Evolutionary conservation across 140 eudicot species (phyloP).

Genomic region (Stevia rebaudiana): DNA sequence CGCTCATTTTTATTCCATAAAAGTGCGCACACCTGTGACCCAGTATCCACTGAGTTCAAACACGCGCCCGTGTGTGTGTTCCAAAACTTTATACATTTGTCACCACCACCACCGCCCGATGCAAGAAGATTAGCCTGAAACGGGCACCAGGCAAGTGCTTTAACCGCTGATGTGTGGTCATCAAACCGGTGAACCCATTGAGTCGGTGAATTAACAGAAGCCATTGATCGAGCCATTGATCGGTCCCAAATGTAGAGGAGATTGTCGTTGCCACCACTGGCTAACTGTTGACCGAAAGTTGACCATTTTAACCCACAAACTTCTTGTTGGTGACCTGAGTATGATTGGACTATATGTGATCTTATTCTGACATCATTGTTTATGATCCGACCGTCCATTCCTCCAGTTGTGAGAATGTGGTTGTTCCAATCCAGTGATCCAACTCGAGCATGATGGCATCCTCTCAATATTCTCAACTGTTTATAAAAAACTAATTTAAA

Average conservation of each 20-base stretch:
- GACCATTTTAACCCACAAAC: constrained; percentile 6
- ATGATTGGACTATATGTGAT: not conserved
- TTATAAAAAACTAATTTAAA: not conserved
- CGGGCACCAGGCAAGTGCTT: not conserved
- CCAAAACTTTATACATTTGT: constrained; percentile 4
- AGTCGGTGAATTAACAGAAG: not conserved
- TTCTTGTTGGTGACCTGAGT: not conserved
- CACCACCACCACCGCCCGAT: not conserved
- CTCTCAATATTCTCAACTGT: not conserved
- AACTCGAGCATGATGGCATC: not conserved
- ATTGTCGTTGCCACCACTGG: constrained; percentile 3
- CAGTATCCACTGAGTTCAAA: not conserved
- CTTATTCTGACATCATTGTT: not conserved
- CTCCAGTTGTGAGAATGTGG: constrained; percentile 2
- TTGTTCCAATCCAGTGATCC: not conserved
- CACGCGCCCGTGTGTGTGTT: not conserved
- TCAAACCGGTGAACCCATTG: constrained; percentile 3
- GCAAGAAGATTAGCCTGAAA: not conserved
- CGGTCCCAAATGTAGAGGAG: constrained; percentile 1
- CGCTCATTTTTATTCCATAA: not conserved
- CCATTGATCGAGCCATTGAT: not conserved
- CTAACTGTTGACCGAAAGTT: not conserved
- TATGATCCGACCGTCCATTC: not conserved
- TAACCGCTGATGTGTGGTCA: not conserved
- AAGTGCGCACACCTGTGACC: not conserved